Conservation (phyloP, 148 eudicot genomes). For the Camellia sinensis region DNA sequence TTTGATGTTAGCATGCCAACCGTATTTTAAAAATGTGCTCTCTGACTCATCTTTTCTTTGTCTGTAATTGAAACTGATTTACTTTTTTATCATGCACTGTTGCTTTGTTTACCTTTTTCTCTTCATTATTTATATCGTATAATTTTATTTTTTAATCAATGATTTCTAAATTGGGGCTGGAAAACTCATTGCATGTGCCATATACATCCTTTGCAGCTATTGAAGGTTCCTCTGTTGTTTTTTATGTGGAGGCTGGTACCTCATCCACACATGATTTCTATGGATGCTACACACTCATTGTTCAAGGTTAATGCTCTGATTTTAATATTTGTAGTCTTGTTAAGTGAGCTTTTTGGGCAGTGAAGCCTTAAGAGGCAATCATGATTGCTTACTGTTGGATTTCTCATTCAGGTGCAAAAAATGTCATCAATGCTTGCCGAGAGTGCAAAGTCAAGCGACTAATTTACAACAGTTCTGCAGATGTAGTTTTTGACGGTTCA, state of each 20-base stretch:
- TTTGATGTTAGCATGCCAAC: not conserved
- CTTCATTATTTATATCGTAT: not conserved
- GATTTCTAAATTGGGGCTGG: not conserved
- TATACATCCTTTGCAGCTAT: conserved; percentile 53
- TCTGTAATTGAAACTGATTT: not conserved
- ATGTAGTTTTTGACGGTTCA: conserved; percentile 66
- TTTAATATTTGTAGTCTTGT: not conserved
- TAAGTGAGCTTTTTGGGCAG: not conserved
- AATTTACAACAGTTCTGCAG: conserved; percentile 78
- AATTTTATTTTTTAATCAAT: not conserved
- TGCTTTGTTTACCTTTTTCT: not conserved
- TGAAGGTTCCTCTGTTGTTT: conserved; percentile 74
- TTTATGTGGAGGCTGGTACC: conserved; percentile 39
- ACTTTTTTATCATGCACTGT: not conserved
- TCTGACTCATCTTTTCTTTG: not conserved
- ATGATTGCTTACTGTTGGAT: conserved; percentile 1
- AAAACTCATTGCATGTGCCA: conserved; percentile 5
- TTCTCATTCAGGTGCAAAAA: conserved; percentile 62
- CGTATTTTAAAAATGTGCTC: not conserved
- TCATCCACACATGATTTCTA: conserved; percentile 38
- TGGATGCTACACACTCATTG: conserved; percentile 56
- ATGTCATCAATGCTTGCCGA: conserved; percentile 76
- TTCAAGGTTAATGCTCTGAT: conserved; percentile 64
- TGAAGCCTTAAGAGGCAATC: conserved; percentile 1
- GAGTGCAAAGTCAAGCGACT: conserved; percentile 72